Conservation (phyloP, 164 flowering plant species). For the Tinospora cordifolia region DNA sequence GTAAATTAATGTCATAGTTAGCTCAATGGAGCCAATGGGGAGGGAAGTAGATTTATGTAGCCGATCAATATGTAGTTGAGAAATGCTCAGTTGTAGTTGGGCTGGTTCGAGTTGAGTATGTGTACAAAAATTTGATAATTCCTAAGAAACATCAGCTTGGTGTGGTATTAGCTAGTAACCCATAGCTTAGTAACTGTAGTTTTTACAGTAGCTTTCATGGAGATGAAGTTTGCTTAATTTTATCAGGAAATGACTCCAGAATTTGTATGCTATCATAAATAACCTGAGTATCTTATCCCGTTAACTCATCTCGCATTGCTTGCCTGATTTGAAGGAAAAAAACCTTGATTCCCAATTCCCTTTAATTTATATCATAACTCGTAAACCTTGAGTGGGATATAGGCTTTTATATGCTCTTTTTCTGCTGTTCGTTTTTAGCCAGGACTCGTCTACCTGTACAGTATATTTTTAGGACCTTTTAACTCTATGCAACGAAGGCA, state of each 20-base stretch:
- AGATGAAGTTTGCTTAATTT: neutral
- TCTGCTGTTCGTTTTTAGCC: too few species aligned
- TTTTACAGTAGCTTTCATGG: neutral
- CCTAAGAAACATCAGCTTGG: neutral
- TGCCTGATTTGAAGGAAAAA: neutral
- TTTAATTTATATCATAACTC: too few species aligned
- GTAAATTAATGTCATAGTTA: too few species aligned
- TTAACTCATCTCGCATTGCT: neutral
- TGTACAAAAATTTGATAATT: too few species aligned
- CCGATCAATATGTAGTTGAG: too few species aligned
- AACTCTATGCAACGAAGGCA: too few species aligned
- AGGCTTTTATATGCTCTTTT: neutral
- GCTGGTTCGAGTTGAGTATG: too few species aligned
- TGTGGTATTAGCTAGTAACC: neutral
- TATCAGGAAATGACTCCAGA: neutral
- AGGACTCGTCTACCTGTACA: too few species aligned
- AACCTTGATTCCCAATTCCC: neutral
- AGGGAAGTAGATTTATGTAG: too few species aligned
- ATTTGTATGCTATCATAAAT: neutral
- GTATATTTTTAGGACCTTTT: too few species aligned
- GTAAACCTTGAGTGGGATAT: neutral
- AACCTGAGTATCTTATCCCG: neutral
- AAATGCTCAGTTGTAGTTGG: too few species aligned
- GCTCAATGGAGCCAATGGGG: too few species aligned
- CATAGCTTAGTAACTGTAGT: neutral